Evolutionary conservation across 345 rosid species (phyloP).

Genomic region (Boechera stricta): DNA sequence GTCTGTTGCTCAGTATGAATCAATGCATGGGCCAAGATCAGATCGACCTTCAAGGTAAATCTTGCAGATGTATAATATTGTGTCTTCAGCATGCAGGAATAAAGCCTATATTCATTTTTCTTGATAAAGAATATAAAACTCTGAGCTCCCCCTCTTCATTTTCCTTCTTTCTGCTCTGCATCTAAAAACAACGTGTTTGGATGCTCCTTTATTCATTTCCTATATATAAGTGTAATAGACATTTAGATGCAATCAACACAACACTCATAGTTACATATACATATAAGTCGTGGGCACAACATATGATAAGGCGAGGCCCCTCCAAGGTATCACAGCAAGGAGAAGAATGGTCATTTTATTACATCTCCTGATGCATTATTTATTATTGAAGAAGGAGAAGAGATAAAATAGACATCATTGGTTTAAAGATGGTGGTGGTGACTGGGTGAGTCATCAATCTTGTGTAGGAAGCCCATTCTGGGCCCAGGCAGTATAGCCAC

Average conservation of each 20-base stretch:
- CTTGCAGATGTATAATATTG: background rate
- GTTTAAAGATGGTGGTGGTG: background rate
- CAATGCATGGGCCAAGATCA: background rate
- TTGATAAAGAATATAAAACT: background rate
- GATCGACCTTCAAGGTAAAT: background rate
- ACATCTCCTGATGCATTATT: constrained; percentile 4
- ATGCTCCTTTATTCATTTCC: background rate
- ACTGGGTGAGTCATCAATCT: background rate
- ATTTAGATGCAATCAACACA: constrained; percentile 9
- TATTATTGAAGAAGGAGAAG: background rate
- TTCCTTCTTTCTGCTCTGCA: background rate
- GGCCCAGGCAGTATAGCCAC: constrained; percentile 76
- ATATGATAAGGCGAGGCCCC: background rate
- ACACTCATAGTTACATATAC: background rate
- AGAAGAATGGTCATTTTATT: no score
- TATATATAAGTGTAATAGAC: background rate
- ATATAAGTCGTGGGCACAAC: background rate
- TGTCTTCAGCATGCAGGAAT: constrained; percentile 7
- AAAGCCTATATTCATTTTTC: background rate
- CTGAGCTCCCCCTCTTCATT: background rate
- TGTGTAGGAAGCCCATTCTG: constrained; percentile 67
- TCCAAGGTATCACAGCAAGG: no score
- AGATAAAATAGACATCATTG: background rate
- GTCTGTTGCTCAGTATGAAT: background rate
- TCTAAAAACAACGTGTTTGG: background rate